Percentiles rank a stretch among this genome's conserved stretches.
Conservation (phyloP, 306 rosid species). For the Nissolia schottii region DNA sequence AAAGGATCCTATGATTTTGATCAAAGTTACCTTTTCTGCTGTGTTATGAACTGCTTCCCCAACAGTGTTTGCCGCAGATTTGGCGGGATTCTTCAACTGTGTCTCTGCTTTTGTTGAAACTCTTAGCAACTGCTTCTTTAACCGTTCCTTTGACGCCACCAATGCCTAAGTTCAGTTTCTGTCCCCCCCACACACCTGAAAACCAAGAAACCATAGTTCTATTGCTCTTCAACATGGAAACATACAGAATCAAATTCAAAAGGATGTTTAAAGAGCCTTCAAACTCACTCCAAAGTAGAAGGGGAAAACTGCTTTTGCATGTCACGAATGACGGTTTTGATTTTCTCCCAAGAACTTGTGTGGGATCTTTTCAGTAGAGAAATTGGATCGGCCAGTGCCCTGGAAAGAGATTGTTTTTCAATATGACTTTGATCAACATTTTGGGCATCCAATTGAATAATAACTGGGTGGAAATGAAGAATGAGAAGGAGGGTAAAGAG, state of each 20-base stretch:
- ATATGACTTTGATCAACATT: neutral
- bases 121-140: constrained; percentile 36
- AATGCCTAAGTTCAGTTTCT: neutral
- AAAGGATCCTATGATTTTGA: neutral
- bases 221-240: neutral
- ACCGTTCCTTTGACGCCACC: neutral
- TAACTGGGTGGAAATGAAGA: constrained; percentile 18
- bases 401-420: constrained; percentile 8
- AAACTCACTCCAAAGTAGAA: constrained; percentile 35
- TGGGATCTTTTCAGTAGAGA: constrained; percentile 30
- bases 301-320: constrained; percentile 30
- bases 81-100: constrained; percentile 37
- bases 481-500: constrained; percentile 25
- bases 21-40: constrained; percentile 33
- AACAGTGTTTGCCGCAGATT: constrained; percentile 36
- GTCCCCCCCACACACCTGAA: constrained; percentile 21
- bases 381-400: constrained; percentile 25
- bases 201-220: neutral
- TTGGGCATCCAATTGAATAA: neutral
- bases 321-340: constrained; percentile 17
- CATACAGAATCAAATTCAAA: neutral
- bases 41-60: constrained; percentile 30
- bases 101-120: constrained; percentile 38
- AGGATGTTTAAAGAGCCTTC: neutral
- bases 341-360: constrained; percentile 28